Base-by-base conservation (phyloP, 768 basidiomycete species). In the Boletus reticuloceps region DNA sequence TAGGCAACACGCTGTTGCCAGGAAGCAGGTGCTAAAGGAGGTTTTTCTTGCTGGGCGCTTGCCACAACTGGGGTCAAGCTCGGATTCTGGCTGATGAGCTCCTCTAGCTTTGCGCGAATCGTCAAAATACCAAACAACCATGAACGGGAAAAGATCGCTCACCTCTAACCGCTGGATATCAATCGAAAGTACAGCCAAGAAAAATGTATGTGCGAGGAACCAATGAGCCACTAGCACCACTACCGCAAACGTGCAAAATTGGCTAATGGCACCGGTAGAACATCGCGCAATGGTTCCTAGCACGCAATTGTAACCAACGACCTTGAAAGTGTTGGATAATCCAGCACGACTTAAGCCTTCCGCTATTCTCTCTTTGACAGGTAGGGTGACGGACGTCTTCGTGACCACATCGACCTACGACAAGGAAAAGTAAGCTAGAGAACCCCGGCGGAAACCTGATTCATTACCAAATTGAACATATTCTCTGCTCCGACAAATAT, bases 161-260 rank as follows among this genome's bases (percentile, higher is more conserved):
- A 84, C 87, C 75, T 96, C 96, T 25, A 99, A 73, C 44, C 96
- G 84, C 61, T 97, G 94, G 44, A 98, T 85, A 75, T 99, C 96
- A 61, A 99, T 97, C 0, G 93, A 94, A 22, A 99, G 75, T 27
- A 97, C 94, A 8, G 95, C 90, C 59, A 95, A 78, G 73, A 96
- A 98, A 74, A 98, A 96, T 0, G 94, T 97, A 66, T 97, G 92
- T 16, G 96, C 88, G 56, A 98, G 80, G 75, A 95, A 96, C 94
- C 94, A 98, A 69, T 98, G 95, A 16, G 94, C 94, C 31, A 98
- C 89, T 20, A 98, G 80, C 12, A 98, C 93, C 22, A 98, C 93
- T 42, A 94, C 86, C 0, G 94, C 93, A 68, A 98, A 98, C 4
- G 85, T 79, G 70, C 94, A 96, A 66, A 98, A 96, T 64, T 98